Conservation (phyloP, 2,329 filamentous ascomycete species). For the Penicillium capsulatum region DNA sequence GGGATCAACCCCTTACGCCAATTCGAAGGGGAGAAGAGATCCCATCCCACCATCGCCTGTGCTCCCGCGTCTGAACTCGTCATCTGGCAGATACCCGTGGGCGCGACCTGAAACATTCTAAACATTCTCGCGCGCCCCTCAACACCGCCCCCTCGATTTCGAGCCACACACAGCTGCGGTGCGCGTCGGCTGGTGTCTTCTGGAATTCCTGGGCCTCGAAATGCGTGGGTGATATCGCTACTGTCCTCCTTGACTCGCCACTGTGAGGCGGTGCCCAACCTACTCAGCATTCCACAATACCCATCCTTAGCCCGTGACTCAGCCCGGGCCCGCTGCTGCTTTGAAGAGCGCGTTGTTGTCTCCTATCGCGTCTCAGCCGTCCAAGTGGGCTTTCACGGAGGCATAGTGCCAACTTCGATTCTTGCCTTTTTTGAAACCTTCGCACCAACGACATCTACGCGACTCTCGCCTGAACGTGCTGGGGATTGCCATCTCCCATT, state of each 20-base stretch:
- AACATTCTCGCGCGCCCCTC: constrained; percentile 27
- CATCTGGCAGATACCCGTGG: constrained; percentile 23
- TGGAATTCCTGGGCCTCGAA: constrained; percentile 17
- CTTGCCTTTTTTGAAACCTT: neutral
- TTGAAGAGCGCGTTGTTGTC: constrained; percentile 6
- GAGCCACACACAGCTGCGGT: neutral
- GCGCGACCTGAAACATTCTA: constrained; percentile 33
- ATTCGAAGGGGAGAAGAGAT: constrained; percentile 16
- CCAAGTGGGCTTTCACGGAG: constrained; percentile 2
- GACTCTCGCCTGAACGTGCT: neutral
- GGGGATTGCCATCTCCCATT: constrained; percentile 6
- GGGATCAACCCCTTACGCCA: constrained; percentile 23
- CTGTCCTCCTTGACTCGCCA: constrained; percentile 16
- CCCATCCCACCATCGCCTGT: constrained; percentile 1
- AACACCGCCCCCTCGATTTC: neutral
- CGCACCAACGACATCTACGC: neutral
- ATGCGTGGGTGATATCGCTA: constrained; percentile 25
- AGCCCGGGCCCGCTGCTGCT: constrained; percentile 1
- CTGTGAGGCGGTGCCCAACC: constrained; percentile 20
- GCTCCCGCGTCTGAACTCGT: constrained; percentile 9
- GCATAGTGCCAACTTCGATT: too few species aligned
- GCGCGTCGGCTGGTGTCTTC: constrained; percentile 7
- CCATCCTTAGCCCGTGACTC: constrained; percentile 11
- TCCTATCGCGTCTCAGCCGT: constrained; percentile 9
- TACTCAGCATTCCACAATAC: constrained; percentile 27